Conservation (phyloP, 2,329 filamentous ascomycete genomes). For the Westerdykella aurantiaca region DNA sequence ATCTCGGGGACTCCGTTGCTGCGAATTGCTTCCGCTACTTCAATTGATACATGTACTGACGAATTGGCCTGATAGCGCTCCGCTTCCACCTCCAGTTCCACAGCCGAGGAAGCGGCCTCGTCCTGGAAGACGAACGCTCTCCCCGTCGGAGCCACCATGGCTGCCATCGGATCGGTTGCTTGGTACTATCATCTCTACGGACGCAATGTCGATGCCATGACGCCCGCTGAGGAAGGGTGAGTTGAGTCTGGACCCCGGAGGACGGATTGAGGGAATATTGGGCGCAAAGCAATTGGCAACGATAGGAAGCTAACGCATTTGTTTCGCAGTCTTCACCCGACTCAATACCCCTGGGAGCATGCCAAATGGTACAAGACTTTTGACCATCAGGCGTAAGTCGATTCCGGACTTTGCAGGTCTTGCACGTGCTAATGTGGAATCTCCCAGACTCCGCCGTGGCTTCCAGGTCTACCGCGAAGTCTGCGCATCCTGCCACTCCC, state of each 20-base stretch:
- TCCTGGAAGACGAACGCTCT: slow-evolving; percentile 79
- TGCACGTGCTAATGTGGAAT: slow-evolving; percentile 2
- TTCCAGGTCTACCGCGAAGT: slow-evolving; percentile 99
- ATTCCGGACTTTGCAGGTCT: slow-evolving; percentile 1
- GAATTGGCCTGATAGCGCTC: slow-evolving; percentile 44
- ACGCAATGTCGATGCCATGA: slow-evolving; percentile 78
- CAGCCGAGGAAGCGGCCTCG: slow-evolving; percentile 66
- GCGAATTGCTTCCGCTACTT: slow-evolving; percentile 11
- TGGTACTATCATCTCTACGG: slow-evolving; percentile 99
- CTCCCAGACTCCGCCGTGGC: slow-evolving; percentile 80
- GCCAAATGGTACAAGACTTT: slow-evolving; percentile 88
- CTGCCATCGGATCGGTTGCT: slow-evolving; percentile 81
- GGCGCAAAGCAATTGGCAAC: slow-evolving; percentile 20
- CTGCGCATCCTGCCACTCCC: slow-evolving; percentile 95
- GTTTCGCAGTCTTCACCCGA: slow-evolving; percentile 71
- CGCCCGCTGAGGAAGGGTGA: slow-evolving; percentile 96
- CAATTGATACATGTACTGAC: slow-evolving; percentile 30
- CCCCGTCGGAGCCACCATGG: slow-evolving; percentile 76
- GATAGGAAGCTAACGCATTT: slow-evolving; percentile 22
- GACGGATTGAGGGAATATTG: slow-evolving; percentile 19
- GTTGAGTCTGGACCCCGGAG: slow-evolving; percentile 40
- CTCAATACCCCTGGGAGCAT: slow-evolving; percentile 94
- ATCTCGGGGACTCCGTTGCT: slow-evolving; percentile 12
- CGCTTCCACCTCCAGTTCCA: slow-evolving; percentile 63
- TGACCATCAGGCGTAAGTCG: slow-evolving; percentile 86